Conservation (phyloP, 2,329 filamentous ascomycete genomes). For the Exophiala spinifera region DNA sequence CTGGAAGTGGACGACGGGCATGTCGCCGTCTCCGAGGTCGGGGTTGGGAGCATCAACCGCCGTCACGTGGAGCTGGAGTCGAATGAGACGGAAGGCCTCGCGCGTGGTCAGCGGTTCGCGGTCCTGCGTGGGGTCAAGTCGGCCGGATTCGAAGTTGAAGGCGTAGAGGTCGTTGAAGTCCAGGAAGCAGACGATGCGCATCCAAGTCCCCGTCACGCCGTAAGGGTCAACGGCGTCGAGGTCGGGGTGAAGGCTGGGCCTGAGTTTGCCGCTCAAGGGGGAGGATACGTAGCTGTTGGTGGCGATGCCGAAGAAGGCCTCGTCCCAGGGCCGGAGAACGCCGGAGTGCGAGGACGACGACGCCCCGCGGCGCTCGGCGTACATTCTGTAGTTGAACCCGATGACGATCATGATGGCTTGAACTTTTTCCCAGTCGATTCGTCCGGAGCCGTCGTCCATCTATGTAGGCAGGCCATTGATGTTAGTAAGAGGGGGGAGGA, state of each 20-base stretch:
- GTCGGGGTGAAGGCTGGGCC: constrained; percentile 19
- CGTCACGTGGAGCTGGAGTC: constrained; percentile 64
- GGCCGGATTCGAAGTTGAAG: constrained; percentile 63
- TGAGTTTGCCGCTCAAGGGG: constrained; percentile 30
- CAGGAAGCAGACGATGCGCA: constrained; percentile 56
- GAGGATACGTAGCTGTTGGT: constrained; percentile 26
- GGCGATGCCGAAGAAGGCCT: constrained; percentile 29
- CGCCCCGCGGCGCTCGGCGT: constrained; percentile 31
- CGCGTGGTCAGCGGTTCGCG: constrained; percentile 56
- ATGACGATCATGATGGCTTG: constrained; percentile 71
- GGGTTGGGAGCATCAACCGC: constrained; percentile 58
- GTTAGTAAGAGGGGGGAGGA: no score
- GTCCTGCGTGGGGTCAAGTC: constrained; percentile 41
- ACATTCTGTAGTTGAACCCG: constrained; percentile 57
- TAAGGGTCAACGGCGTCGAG: constrained; percentile 65
- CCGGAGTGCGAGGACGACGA: constrained; percentile 27
- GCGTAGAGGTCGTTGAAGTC: constrained; percentile 70
- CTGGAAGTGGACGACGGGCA: constrained; percentile 65
- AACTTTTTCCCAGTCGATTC: constrained; percentile 76
- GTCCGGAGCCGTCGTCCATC: constrained; percentile 57
- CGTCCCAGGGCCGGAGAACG: constrained; percentile 23
- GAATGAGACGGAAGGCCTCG: constrained; percentile 68
- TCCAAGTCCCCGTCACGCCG: constrained; percentile 67
- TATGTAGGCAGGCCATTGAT: no score
- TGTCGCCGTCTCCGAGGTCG: constrained; percentile 45